Conservation (phyloP, 768 basidiomycete genomes). For the Mycena rebaudengoi region DNA sequence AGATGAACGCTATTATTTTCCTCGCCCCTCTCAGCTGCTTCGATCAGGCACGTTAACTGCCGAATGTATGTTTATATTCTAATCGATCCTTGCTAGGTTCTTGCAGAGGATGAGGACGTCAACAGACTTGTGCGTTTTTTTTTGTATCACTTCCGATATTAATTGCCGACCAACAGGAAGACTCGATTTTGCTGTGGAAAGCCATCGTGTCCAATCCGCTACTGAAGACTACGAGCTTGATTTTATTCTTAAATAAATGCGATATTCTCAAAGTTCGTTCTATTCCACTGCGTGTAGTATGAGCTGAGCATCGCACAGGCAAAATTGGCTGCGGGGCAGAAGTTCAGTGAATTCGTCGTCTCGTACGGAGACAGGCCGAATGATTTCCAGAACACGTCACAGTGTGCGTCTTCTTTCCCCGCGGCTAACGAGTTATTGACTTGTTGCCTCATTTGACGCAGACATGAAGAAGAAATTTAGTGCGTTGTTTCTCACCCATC, state of each 20-base stretch:
- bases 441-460: slow-evolving; percentile 34
- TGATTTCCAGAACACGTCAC: slow-evolving; percentile 60
- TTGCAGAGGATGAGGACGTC: slow-evolving; percentile 37
- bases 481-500: slow-evolving; percentile 22
- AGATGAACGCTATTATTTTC: slow-evolving; percentile 53
- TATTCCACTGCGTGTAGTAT: not conserved
- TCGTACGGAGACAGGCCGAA: slow-evolving; percentile 63
- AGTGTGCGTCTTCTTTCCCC: slow-evolving; percentile 47
- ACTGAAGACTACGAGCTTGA: slow-evolving; percentile 52
- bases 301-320: slow-evolving; percentile 28
- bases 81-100: slow-evolving; percentile 20
- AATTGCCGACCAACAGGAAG: slow-evolving; percentile 31
- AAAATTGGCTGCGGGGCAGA: slow-evolving; percentile 58
- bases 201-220: slow-evolving; percentile 54
- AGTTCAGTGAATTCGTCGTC: slow-evolving; percentile 60
- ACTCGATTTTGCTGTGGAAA: slow-evolving; percentile 59
- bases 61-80: not conserved
- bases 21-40: slow-evolving; percentile 60
- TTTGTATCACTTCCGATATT: not conserved
- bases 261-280: slow-evolving; percentile 47
- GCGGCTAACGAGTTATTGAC: not conserved
- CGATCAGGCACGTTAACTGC: slow-evolving; percentile 43
- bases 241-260: slow-evolving; percentile 59
- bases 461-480: slow-evolving; percentile 80
- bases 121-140: slow-evolving; percentile 20